Conservation (phyloP, 2,329 filamentous ascomycete genomes). For the Diaporthe sp. region DNA sequence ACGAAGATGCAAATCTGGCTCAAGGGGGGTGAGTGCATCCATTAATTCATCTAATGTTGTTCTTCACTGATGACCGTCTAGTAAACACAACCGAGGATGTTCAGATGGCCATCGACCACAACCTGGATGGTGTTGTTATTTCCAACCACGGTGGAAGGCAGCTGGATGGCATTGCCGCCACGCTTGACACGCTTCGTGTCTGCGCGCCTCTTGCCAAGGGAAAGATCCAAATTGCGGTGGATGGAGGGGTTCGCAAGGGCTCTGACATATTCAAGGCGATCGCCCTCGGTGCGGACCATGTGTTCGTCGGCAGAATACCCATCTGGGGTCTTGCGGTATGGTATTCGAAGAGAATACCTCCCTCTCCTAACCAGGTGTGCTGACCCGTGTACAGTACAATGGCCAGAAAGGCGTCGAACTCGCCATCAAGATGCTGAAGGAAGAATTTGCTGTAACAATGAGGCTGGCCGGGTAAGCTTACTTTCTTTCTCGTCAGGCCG, state of each 20-base stretch:
- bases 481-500: background rate
- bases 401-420: conserved; percentile 22
- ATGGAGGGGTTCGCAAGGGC: conserved; percentile 67
- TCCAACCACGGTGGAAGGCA: conserved; percentile 70
- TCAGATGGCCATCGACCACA: conserved; percentile 52
- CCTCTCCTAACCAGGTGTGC: background rate
- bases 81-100: conserved; percentile 57
- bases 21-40: conserved; percentile 52
- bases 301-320: conserved; percentile 62
- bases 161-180: conserved; percentile 56
- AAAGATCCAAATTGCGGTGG: conserved; percentile 65
- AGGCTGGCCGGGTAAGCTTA: conserved; percentile 10
- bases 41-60: fast-evolving
- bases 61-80: conserved; percentile 17
- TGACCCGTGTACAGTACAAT: background rate
- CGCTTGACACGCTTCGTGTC: conserved; percentile 58
- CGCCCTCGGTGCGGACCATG: conserved; percentile 65
- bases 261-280: conserved; percentile 70
- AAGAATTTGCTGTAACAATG: conserved; percentile 24
- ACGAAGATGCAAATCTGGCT: conserved; percentile 65
- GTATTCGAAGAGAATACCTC: conserved; percentile 39
- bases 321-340: conserved; percentile 59
- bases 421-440: conserved; percentile 16
- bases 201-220: conserved; percentile 64
- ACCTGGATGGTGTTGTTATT: conserved; percentile 62